A percentile compares a stretch with the other conserved stretches of the same genome.
These are phyloP conservation scores for Myriangium duriaei DNA, from an alignment of 2,329 filamentous ascomycete species.

Conservation along the genomic window DNA sequence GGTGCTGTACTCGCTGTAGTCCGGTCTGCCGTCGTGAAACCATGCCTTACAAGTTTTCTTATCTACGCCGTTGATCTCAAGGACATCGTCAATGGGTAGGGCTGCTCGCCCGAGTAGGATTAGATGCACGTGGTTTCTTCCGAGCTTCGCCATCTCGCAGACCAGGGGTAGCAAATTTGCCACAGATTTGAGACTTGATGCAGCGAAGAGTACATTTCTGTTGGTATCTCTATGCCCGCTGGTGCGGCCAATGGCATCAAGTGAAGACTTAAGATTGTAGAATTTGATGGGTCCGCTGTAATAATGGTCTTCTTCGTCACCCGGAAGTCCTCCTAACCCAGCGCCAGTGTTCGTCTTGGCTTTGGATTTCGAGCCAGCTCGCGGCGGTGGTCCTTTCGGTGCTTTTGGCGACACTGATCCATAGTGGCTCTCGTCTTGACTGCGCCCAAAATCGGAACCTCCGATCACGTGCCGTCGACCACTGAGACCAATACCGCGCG, in stretches of 20 bases:
- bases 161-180: constrained; percentile 66
- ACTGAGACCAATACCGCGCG: constrained; percentile 15
- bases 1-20: constrained; percentile 57
- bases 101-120: constrained; percentile 62
- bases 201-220: constrained; percentile 66
- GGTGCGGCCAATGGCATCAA: constrained; percentile 47
- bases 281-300: constrained; percentile 64
- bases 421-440: constrained; percentile 22
- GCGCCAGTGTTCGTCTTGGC: constrained; percentile 17
- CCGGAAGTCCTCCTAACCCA: constrained; percentile 10
- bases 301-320: constrained; percentile 26
- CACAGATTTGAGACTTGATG: constrained; percentile 60
- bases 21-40: constrained; percentile 64
- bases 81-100: constrained; percentile 55
- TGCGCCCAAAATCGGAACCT: constrained; percentile 11
- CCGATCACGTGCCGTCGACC: constrained; percentile 10
- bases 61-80: constrained; percentile 67
- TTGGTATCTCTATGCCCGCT: constrained; percentile 42
- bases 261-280: constrained; percentile 47
- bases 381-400: constrained; percentile 12
- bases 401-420: constrained; percentile 16
- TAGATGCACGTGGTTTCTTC: constrained; percentile 67
- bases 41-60: constrained; percentile 51
- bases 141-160: constrained; percentile 66
- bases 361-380: constrained; percentile 11